Percentiles rank a stretch among this genome's conserved stretches.
These are phyloP conservation scores for Galeopsis tetrahit DNA, from an alignment of 257 asterid species.

Conservation along the genomic window DNA sequence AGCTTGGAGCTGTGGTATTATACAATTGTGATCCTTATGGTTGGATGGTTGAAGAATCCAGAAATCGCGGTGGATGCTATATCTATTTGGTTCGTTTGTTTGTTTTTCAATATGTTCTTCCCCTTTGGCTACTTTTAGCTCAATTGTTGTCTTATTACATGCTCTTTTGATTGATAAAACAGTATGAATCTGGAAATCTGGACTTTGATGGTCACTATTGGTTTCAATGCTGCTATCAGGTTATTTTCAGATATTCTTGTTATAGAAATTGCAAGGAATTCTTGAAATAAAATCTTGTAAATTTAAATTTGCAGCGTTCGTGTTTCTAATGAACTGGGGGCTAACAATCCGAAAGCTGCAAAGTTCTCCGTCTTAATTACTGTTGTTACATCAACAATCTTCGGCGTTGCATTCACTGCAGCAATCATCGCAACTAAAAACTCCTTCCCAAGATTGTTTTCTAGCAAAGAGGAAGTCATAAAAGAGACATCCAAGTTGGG, in stretches of 20 bases:
- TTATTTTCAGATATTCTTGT: conserved; percentile 16
- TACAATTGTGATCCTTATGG: conserved; percentile 75
- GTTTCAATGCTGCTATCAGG: conserved; percentile 94
- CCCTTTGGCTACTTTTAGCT: not conserved
- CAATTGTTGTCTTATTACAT: not conserved
- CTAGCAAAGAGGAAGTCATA: conserved; percentile 55
- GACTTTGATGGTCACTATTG: conserved; percentile 74
- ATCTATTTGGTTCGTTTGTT: conserved; percentile 77
- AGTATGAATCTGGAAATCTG: conserved; percentile 80
- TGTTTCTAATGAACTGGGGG: conserved; percentile 85
- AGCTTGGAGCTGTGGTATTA: conserved; percentile 91
- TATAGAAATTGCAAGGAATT: not conserved
- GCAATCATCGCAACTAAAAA: conserved; percentile 49
- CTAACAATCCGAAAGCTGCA: conserved; percentile 73
- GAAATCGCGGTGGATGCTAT: conserved; percentile 78
- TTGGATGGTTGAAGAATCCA: conserved; percentile 78
- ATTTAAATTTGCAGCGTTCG: conserved; percentile 60
- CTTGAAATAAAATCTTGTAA: not conserved
- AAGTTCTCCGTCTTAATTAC: conserved; percentile 61
- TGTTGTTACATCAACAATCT: conserved; percentile 55
- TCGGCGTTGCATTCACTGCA: conserved; percentile 58
- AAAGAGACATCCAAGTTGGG: conserved; percentile 64
- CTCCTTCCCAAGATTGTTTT: conserved; percentile 58
- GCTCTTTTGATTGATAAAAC: conserved; percentile 25
- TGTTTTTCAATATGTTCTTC: not conserved